A percentile compares a stretch with the other conserved stretches of the same genome.
phyloP scores from a whole-genome alignment of 2,329 filamentous ascomycete species.

The Erysiphe pulchra region DNA sequence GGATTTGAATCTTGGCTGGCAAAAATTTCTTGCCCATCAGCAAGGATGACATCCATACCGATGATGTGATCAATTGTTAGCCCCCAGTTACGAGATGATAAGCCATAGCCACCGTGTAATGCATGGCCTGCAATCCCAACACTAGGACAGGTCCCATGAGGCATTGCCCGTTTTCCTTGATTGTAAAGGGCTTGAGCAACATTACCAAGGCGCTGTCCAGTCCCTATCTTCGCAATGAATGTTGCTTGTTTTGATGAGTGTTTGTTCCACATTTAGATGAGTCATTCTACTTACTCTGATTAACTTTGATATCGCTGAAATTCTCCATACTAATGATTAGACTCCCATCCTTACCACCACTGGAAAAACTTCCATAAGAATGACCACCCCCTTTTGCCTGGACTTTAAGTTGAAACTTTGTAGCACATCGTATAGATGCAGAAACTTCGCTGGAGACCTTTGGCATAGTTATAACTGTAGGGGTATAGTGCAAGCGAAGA shows the following conservation, averaged over 20 bases:
- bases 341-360: slow-evolving; percentile 23
- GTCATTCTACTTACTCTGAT: slow-evolving; percentile 10
- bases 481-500: not conserved
- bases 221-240: slow-evolving; percentile 13
- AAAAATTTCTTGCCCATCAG: slow-evolving; percentile 10
- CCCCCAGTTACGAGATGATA: slow-evolving; percentile 22
- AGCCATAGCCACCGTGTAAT: slow-evolving; percentile 21
- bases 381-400: slow-evolving; percentile 28
- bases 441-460: slow-evolving; percentile 15
- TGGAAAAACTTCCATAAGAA: slow-evolving; percentile 22
- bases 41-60: slow-evolving; percentile 21
- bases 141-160: slow-evolving; percentile 20
- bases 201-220: slow-evolving; percentile 19
- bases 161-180: slow-evolving; percentile 15
- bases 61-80: slow-evolving; percentile 23
- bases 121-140: slow-evolving; percentile 22
- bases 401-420: slow-evolving; percentile 18
- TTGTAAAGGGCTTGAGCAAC: slow-evolving; percentile 16
- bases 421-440: slow-evolving; percentile 21
- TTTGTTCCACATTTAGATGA: not conserved
- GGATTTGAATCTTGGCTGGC: slow-evolving; percentile 7
- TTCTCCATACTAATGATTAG: slow-evolving; percentile 28
- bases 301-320: slow-evolving; percentile 25
- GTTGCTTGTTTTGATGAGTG: slow-evolving; percentile 1
- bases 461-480: slow-evolving; percentile 7